Evolutionary conservation across 768 basidiomycete species (phyloP).

Genomic region (Tremella fuciformis): DNA sequence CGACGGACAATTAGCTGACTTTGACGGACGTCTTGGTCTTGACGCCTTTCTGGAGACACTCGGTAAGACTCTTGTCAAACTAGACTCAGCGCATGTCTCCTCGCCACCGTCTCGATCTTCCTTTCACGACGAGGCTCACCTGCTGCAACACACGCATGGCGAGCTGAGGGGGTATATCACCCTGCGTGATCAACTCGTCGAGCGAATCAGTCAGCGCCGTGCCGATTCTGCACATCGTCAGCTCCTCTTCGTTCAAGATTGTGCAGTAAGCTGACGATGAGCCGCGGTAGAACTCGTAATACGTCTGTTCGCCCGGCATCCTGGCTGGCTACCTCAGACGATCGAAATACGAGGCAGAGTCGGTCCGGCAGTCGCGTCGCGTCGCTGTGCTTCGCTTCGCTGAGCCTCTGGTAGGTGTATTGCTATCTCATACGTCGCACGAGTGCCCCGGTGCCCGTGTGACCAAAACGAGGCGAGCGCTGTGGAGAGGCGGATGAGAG

Average conservation of each 20-base stretch:
- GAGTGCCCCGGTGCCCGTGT: not conserved
- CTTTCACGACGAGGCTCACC: slow-evolving; percentile 56
- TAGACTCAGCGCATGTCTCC: slow-evolving; percentile 50
- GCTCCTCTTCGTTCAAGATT: not conserved
- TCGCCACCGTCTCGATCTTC: too few relatives aligned
- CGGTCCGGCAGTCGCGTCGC: too few relatives aligned
- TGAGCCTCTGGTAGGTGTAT: too few relatives aligned
- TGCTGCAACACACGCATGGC: slow-evolving; percentile 99
- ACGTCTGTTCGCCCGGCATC: slow-evolving; percentile 30
- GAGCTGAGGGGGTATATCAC: slow-evolving; percentile 92
- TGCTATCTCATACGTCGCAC: too few relatives aligned
- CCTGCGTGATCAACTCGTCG: slow-evolving; percentile 95
- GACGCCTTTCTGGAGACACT: slow-evolving; percentile 86
- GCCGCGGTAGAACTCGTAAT: slow-evolving; percentile 48
- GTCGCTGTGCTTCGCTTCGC: too few relatives aligned
- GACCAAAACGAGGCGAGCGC: not conserved
- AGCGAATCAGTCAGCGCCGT: slow-evolving; percentile 96
- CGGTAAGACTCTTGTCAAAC: slow-evolving; percentile 96
- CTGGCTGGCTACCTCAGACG: too few relatives aligned
- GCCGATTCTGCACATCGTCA: slow-evolving; percentile 66
- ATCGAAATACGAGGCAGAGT: too few relatives aligned
- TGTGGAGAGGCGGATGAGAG: not conserved
- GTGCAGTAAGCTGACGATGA: slow-evolving; percentile 32
- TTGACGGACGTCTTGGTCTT: slow-evolving; percentile 93
- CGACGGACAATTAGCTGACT: slow-evolving; percentile 54